These are phyloP conservation scores for Acacia concinna DNA, from an alignment of 331 rosid species.

Conservation along the genomic window DNA sequence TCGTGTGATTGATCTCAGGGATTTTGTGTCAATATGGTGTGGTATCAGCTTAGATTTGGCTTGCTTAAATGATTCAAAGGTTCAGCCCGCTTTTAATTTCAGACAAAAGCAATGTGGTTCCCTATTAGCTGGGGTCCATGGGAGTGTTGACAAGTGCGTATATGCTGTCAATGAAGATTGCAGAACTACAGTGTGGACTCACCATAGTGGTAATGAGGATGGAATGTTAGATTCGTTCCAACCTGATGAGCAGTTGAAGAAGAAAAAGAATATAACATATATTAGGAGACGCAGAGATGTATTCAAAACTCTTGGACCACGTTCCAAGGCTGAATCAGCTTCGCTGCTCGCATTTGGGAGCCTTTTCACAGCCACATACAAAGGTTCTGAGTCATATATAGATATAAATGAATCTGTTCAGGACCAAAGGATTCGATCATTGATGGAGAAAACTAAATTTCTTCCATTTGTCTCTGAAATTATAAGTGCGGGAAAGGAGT, in stretches of 20 bases:
- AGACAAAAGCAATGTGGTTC: conserved; percentile 69
- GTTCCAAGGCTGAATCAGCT: conserved; percentile 66
- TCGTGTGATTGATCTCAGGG: conserved; percentile 72
- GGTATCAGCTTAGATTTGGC: conserved; percentile 54
- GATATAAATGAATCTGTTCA: conserved; percentile 62
- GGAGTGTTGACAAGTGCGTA: conserved; percentile 58
- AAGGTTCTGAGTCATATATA: conserved; percentile 63
- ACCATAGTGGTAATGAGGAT: conserved; percentile 55
- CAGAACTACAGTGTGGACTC: conserved; percentile 90
- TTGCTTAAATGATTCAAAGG: conserved; percentile 48
- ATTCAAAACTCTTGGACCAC: conserved; percentile 66
- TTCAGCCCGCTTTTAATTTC: conserved; percentile 37
- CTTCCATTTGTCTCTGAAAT: conserved; percentile 82
- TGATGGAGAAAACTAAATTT: conserved; percentile 53
- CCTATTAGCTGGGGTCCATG: conserved; percentile 55
- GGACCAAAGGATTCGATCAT: conserved; percentile 51
- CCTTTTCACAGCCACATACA: conserved; percentile 83
- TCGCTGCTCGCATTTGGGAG: conserved; percentile 86
- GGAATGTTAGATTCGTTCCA: conserved; percentile 77
- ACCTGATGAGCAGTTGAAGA: conserved; percentile 68
- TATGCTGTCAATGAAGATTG: conserved; percentile 77
- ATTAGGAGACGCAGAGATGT: conserved; percentile 64
- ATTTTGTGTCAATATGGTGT: conserved; percentile 78
- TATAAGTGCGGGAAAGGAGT: conserved; percentile 55
- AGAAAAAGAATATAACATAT: conserved; percentile 69